Conservation (phyloP, 495 filamentous ascomycete species). For the Parmelia sp. region DNA sequence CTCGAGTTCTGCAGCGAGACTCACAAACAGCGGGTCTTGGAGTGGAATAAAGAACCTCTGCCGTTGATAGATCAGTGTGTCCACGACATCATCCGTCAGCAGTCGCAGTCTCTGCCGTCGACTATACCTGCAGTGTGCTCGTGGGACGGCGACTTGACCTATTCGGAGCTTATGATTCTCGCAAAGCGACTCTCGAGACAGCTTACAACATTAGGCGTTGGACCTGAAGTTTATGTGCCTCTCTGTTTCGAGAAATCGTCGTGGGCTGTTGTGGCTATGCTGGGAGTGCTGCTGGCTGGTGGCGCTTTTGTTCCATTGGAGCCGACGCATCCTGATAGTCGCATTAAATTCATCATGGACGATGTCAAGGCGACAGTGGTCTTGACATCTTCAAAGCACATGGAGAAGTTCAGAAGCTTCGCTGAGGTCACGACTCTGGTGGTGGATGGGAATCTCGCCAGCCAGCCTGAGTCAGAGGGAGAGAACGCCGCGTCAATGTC, state of each 20-base stretch:
- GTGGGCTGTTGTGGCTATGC: slow-evolving; percentile 29
- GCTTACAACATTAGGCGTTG: slow-evolving; percentile 20
- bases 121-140: slow-evolving; percentile 22
- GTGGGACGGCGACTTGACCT: slow-evolving; percentile 25
- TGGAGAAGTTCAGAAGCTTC: slow-evolving; percentile 17
- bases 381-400: slow-evolving; percentile 14
- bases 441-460: slow-evolving; percentile 8
- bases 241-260: slow-evolving; percentile 32
- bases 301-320: slow-evolving; percentile 42
- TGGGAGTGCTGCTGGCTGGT: slow-evolving; percentile 28
- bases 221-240: slow-evolving; percentile 26
- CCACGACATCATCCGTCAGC: slow-evolving; percentile 35
- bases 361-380: slow-evolving; percentile 23
- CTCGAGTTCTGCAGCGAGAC: slow-evolving; percentile 33
- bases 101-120: slow-evolving; percentile 9
- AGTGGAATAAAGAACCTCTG: slow-evolving; percentile 36
- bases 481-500: neutral
- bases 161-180: slow-evolving; percentile 27
- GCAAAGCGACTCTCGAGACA: slow-evolving; percentile 21
- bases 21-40: slow-evolving; percentile 31
- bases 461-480: neutral
- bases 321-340: slow-evolving; percentile 31
- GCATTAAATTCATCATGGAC: slow-evolving; percentile 27
- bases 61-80: slow-evolving; percentile 34
- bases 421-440: slow-evolving; percentile 11